phyloP scores from a whole-genome alignment of 2,329 filamentous ascomycete species.

The Talaromyces funiculosus region DNA sequence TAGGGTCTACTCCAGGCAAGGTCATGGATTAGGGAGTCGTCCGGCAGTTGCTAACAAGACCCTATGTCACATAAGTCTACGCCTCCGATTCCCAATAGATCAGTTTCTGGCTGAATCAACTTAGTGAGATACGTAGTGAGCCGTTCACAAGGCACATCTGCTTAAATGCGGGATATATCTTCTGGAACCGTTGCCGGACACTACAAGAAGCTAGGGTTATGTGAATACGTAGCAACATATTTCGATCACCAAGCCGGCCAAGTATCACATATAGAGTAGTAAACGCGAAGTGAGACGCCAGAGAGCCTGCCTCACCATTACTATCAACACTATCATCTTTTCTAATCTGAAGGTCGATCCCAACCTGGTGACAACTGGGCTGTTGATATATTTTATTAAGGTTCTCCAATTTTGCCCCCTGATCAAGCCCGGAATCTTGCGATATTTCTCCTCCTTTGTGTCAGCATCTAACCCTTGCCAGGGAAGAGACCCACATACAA shows the following conservation, averaged over 20 bases:
- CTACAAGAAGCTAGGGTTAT: slow-evolving; percentile 49
- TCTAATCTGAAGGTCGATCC: neutral
- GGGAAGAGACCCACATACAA: too few relatives aligned
- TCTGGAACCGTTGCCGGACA: slow-evolving; percentile 33
- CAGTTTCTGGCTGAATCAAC: slow-evolving; percentile 38
- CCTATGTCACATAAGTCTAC: slow-evolving; percentile 39
- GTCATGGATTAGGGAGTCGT: slow-evolving; percentile 55
- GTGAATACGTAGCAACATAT: slow-evolving; percentile 51
- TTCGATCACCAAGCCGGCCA: slow-evolving; percentile 44
- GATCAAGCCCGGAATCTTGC: slow-evolving; percentile 8
- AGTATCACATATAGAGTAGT: slow-evolving; percentile 42
- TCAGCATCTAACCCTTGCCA: too few relatives aligned
- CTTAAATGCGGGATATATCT: slow-evolving; percentile 37
- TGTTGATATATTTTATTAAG: slow-evolving; percentile 17
- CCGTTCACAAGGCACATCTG: slow-evolving; percentile 46
- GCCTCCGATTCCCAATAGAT: slow-evolving; percentile 31
- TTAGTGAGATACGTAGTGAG: slow-evolving; percentile 51
- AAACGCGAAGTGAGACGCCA: slow-evolving; percentile 38
- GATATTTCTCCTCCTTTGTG: too few relatives aligned
- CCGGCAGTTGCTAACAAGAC: slow-evolving; percentile 46
- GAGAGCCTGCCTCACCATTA: slow-evolving; percentile 27
- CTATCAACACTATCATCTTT: slow-evolving; percentile 13
- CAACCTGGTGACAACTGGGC: neutral
- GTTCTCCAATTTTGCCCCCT: slow-evolving; percentile 14
- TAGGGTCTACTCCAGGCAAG: slow-evolving; percentile 47